A percentile compares a stretch with the other conserved stretches of the same genome.
Evolutionary conservation across 805 yeast species (phyloP).

Genomic region (Candida maris): DNA sequence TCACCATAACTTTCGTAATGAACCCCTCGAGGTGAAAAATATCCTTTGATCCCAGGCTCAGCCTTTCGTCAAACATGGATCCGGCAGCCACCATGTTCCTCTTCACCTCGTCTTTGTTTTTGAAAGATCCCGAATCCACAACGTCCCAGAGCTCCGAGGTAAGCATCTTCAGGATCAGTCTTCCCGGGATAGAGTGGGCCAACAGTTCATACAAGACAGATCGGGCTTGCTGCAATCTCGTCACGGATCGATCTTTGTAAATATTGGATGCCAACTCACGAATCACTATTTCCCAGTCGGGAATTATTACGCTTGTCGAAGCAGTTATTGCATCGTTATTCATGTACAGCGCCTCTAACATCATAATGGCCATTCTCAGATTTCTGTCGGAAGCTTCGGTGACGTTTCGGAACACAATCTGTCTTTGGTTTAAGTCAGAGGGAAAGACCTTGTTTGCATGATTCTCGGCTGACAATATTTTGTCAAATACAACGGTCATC

Average conservation of each 20-base stretch:
- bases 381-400: conserved; percentile 62
- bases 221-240: conserved; percentile 57
- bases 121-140: conserved; percentile 18
- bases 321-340: conserved; percentile 52
- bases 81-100: conserved; percentile 54
- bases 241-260: conserved; percentile 59
- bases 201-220: conserved; percentile 74
- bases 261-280: conserved; percentile 59
- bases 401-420: conserved; percentile 43
- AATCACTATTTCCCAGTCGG: conserved; percentile 92
- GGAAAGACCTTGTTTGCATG: conserved; percentile 30
- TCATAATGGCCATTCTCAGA: conserved; percentile 69
- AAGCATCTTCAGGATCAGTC: conserved; percentile 65
- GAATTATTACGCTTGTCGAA: conserved; percentile 52
- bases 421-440: conserved; percentile 33
- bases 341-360: conserved; percentile 79
- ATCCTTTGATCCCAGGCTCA: conserved; percentile 80
- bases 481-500: conserved; percentile 48
- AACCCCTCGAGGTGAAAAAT: conserved; percentile 96
- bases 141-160: conserved; percentile 32
- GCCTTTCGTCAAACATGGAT: conserved; percentile 76
- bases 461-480: conserved; percentile 57
- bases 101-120: conserved; percentile 29
- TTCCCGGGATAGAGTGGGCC: conserved; percentile 92
- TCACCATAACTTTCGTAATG: conserved; percentile 82